Base-by-base conservation (phyloP, 148 eudicot genomes). In the Mesembryanthemum crystallinum region DNA sequence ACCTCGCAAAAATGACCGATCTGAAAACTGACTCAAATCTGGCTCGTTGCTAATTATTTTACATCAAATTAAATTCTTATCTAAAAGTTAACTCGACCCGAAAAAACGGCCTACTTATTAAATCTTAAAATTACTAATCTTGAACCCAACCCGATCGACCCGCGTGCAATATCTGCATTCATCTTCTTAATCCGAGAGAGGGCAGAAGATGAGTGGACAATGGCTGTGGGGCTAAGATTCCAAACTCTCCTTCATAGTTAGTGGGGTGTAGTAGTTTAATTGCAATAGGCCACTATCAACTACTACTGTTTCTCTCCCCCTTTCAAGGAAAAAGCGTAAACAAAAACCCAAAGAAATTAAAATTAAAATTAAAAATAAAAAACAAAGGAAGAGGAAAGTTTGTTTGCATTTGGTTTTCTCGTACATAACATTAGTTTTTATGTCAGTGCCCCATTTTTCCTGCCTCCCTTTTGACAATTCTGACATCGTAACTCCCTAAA, bases 391-490 rank as follows among this genome's bases (percentile, higher is more conserved):
- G 18, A 6, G 54, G 67, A 60, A 33, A 65, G 52, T 65, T 35
- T 51, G 70, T 39, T 59, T 57, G 21, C 32, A 24, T 76, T 76
- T 35, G 47, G 33, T 68, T 20, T 54, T 66, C 42, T 23, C 73
- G 58, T 43, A 73, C 39, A 57, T 55, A 67, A 30, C 10, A 30
- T 66, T 45, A 42, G 10, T 12, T 17, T 42, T 67, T 21, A 30
- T n/a, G 29, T 4, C n/a, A 20, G 14, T 3, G 32, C n/a, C 49
- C 49, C 18, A 9, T 32, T 71, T 17, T 11, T 3, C n/a, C 6
- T 35, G 39, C n/a, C 17, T 29, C 18, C 39, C 61, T 52, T 76
- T 76, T 76, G 73, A 67, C 79, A 57, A 59, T 20, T 76, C 68
- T 64, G 63, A 27, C 66, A 23, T 29, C 15, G 17, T 52, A 18